These are phyloP conservation scores for Colletotrichum australisinense DNA, from an alignment of 2,329 filamentous ascomycete genomes.

Conservation along the genomic window DNA sequence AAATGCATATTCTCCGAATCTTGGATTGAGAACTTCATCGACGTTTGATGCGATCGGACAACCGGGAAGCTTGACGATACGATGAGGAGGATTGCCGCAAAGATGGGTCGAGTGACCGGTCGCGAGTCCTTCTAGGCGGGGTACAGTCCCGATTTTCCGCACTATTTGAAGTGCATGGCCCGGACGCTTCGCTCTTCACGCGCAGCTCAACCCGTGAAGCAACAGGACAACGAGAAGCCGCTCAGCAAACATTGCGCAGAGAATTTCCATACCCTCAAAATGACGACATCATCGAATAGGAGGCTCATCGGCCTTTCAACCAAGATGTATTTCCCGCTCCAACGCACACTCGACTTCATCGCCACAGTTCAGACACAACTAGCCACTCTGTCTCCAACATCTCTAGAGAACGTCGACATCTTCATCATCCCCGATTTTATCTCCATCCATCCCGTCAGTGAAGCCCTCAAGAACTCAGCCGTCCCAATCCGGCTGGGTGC, in stretches of 20 bases:
- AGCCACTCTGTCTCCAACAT: conserved; percentile 48
- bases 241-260: neutral
- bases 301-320: conserved; percentile 79
- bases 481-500: conserved; percentile 72
- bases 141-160: conserved; percentile 11
- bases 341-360: conserved; percentile 69
- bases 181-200: neutral
- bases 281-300: conserved; percentile 46
- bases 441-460: conserved; percentile 66
- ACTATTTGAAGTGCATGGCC: neutral
- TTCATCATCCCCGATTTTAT: conserved; percentile 85
- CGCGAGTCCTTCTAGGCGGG: neutral
- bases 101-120: neutral
- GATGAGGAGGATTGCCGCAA: neutral
- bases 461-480: conserved; percentile 56
- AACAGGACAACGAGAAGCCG: neutral
- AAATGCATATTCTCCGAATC: too few species aligned
- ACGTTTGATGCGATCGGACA: neutral
- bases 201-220: neutral
- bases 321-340: conserved; percentile 83
- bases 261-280: neutral
- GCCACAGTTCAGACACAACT: conserved; percentile 59
- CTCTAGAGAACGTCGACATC: conserved; percentile 63
- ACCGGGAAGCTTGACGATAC: neutral
- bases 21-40: too few species aligned